Evolutionary conservation across 1,284 basidiomycete genomes (phyloP).

Genomic region (Sporisorium scitamineum): DNA sequence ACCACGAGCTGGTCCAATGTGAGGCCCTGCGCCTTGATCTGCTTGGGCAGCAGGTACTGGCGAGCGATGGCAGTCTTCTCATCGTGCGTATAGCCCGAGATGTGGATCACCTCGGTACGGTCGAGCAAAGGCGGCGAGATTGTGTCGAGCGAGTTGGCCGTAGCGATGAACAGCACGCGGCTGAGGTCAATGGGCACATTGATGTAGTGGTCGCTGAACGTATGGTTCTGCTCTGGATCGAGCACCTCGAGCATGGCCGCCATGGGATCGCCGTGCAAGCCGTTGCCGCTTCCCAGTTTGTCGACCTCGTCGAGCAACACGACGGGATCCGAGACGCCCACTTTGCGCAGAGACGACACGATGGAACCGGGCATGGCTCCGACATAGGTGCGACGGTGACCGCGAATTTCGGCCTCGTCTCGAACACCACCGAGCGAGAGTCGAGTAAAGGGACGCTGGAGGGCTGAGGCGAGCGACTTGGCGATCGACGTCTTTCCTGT

Average conservation of each 20-base stretch:
- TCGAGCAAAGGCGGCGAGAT: constrained; percentile 71
- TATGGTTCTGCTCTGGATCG: constrained; percentile 71
- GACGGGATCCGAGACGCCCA: constrained; percentile 70
- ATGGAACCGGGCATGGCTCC: constrained; percentile 77
- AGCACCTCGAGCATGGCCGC: constrained; percentile 71
- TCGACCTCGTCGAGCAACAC: constrained; percentile 71
- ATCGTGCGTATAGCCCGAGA: constrained; percentile 70
- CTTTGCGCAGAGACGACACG: constrained; percentile 69
- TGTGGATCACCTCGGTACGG: constrained; percentile 70
- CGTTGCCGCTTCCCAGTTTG: constrained; percentile 69
- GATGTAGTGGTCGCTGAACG: constrained; percentile 71
- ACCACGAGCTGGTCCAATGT: constrained; percentile 73
- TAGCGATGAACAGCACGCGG: constrained; percentile 71
- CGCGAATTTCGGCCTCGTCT: constrained; percentile 71
- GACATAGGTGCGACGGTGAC: constrained; percentile 66
- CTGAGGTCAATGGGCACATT: constrained; percentile 66
- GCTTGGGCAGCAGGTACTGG: constrained; percentile 82
- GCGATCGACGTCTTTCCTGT: constrained; percentile 69
- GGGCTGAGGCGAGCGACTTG: constrained; percentile 74
- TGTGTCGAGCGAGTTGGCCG: constrained; percentile 71
- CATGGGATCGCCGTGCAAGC: constrained; percentile 70
- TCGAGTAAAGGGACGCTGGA: constrained; percentile 75
- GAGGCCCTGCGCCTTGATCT: constrained; percentile 79
- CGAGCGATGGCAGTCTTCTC: constrained; percentile 71
- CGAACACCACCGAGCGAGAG: constrained; percentile 71